Base-by-base conservation (phyloP, 1,284 basidiomycete species). In the Prillingera fragicola region DNA sequence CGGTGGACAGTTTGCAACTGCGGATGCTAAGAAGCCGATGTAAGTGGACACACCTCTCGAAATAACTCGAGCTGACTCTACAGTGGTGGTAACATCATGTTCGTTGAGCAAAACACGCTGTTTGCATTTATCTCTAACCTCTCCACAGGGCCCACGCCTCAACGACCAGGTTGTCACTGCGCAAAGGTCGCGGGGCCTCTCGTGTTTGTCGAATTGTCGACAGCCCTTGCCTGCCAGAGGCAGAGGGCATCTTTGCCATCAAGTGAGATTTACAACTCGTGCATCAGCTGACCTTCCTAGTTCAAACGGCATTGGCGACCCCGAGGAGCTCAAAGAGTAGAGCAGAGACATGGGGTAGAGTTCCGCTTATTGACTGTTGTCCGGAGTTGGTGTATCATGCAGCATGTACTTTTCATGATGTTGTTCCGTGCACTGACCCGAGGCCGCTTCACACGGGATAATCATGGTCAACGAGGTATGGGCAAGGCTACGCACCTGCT, bases 141-240 rank as follows among this genome's bases (percentile, higher is more conserved):
- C 14, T 14, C 14, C 12, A 29, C 40, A 59, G 55, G 71, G 91
- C 91, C 0, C 91, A 95, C 72, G 91, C 91, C 9, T 91, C 89
- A 0, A 95, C 91, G 10, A 95, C 91, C 38, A 80, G 89, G 80
- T 70, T 98, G 23, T 89, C 92, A 65, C 77, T 98, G 41, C 87
- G 88, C 73, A 99, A 99, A 69, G 86, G 85, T 23, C 80, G 94
- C 28, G 95, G 87, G 8, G 85, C 87, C 49, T 92, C 88, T 40
- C 85, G 95, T 55, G 84, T 90, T 36, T 95, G 91, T 73, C 94
- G 92, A 72, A 94, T 98, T 54, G 94, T 95, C 52, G 95, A 98
- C 73, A 96, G 91, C 7, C 95, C 95, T 1, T 97, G 92, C 72
- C 76, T 99, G 32, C 95, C 95, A 6, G 95, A 99, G 71, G 89